Evolutionary conservation across 768 basidiomycete genomes (phyloP), one percentile per base, ranked within the genome.

Genomic region (Boletus rufocinnamomeus): DNA sequence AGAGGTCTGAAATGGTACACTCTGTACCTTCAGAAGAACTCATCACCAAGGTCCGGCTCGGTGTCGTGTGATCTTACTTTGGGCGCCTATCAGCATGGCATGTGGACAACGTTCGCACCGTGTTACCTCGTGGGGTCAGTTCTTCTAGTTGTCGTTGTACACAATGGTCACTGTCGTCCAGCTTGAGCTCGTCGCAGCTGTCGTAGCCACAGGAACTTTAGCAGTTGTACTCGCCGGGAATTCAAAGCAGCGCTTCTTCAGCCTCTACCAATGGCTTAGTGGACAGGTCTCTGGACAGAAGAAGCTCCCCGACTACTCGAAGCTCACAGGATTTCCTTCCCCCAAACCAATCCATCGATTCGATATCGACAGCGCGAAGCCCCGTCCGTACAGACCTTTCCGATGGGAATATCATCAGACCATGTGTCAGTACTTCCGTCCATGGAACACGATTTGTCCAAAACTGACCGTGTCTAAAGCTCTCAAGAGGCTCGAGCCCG

Each of bases 351-450:
- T 81, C 2, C 62, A 58, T 25, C 60, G 76, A 27, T 84, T 84
- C 52, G 67, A 82, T 51, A 66, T 84, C 32, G 69, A 73, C 50
- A 71, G 60, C 4, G 75, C 81, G 10, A 76, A 71, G 56, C 71
- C 83, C 4, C 74, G 82, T 49, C 83, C 83, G 16, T 84, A 84
- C 66, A 75, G 83, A 27, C 83, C 83, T 0, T 81, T 84, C 62
- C 75, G 82, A 60, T 84, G 82, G 82, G 71, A 71, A 48, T 84
- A 82, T 55, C 77, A 82, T 60, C 83, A 84, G 61, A 82, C 71
- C n/a, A 83, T 83, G 82, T 75, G 82, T 82, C 65, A 37, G 76
- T 56, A 10, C 9, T 43, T n/a, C 10, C 16, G n/a, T 47, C 23
- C 13, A 25, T 27, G 23, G 14, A n/a, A 16, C 30, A 40, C 11